Percentiles rank a stretch among this genome's conserved stretches.
Conservation (phyloP, 352 stramenopile species). For the Phytophthora ohioensis region DNA sequence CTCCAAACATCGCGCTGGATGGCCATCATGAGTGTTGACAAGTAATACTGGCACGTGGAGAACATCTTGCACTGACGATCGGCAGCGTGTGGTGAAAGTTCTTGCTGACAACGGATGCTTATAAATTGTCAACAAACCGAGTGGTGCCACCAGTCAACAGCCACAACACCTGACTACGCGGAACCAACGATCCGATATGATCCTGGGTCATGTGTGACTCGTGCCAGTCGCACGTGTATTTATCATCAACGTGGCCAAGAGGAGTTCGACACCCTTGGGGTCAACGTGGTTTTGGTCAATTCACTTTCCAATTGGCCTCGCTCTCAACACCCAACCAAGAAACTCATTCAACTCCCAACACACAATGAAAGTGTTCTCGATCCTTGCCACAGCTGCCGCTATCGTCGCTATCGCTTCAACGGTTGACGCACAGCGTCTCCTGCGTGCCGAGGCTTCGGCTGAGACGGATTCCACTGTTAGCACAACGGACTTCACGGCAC, state of each 20-base stretch:
- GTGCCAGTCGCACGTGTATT: constrained; percentile 11
- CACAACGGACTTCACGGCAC: constrained; percentile 19
- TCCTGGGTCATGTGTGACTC: constrained; percentile 4
- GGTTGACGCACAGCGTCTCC: constrained; percentile 26
- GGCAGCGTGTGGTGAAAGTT: too few relatives aligned
- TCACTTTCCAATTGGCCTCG: constrained; percentile 28
- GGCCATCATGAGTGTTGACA: background rate
- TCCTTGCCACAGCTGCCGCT: constrained; percentile 14
- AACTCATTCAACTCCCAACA: background rate
- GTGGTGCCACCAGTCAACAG: constrained; percentile 18
- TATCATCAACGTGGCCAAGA: too few relatives aligned
- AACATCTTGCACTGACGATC: too few relatives aligned
- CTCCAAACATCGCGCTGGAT: background rate
- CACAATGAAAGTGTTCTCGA: constrained; percentile 28
- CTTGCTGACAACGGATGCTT: too few relatives aligned
- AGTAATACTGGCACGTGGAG: too few relatives aligned
- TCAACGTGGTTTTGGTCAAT: background rate
- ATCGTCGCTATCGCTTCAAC: constrained; percentile 17
- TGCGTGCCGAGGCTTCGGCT: constrained; percentile 31
- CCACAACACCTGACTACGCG: constrained; percentile 15
- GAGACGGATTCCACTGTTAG: constrained; percentile 24
- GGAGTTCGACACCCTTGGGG: too few relatives aligned
- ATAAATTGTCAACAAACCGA: background rate
- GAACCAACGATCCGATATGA: constrained; percentile 23
- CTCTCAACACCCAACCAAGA: constrained; percentile 3